Base-by-base conservation (phyloP, 176 grass and related monocot genomes). In the Alloteropsis semialata region DNA sequence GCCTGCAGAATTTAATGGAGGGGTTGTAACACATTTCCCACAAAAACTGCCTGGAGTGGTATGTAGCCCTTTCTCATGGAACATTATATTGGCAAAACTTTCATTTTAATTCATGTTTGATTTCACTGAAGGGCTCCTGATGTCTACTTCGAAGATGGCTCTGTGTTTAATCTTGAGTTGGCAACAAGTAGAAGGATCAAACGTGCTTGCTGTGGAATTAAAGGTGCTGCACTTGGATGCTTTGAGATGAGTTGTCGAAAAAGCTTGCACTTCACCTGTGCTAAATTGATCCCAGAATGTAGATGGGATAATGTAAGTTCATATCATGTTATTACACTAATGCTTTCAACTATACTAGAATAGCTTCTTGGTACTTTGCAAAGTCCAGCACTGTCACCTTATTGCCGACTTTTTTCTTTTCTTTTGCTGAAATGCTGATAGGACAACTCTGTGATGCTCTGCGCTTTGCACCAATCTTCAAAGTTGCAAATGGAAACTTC, bases 371-470 rank as follows among this genome's bases (percentile, higher is more conserved):
- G 49, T 8, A 28, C 8, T 79, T 61, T 29, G 29, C 19, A 56
- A 75, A 42, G 32, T 79, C 16, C 21, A 53, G 50, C 60, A 80
- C 51, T 69, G 34, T 19, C 27, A 75, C 19, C 41, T 83, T 28
- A 79, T 51, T 83, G 45, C 39, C 62, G 30, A 49, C 55, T 49
- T 5, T 60, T 43, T 28, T 72, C 72, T 65, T 74, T 33, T 30
- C 28, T 50, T 70, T 49, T 32, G 44, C 17, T 88, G n/a, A n/a
- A n/a, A n/a, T n/a, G n/a, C n/a, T n/a, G 56, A 16, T 82, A 98
- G 95, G 88, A 94, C 84, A 98, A 98, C 48, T 98, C 95, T 93
- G 92, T 98, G 74, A 93, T 98, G 95, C 65, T 98, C 24, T 98
- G 95, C 75, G 90, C 92, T 74, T 83, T 95, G 21, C 95, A 98